Base-by-base conservation (phyloP, 305 asterid species). In the Rubia occidens region DNA sequence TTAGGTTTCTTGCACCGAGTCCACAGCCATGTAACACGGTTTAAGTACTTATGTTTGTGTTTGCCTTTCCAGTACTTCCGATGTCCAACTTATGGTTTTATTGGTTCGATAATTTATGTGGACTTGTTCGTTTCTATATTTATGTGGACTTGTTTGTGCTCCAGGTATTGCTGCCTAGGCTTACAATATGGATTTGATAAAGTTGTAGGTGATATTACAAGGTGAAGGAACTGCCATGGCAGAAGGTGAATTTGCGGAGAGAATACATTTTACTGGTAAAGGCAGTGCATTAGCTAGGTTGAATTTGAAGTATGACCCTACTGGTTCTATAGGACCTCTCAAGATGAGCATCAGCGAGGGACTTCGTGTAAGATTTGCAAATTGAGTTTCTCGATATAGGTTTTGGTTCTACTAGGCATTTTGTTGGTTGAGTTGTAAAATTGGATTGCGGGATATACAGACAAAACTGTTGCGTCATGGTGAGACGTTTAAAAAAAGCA, bases 101-200 rank as follows among this genome's bases (percentile, higher is more conserved):
- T 32, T 8, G 17, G 20, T 17, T 59, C 35, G 11, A 14, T 42
- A 51, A 60, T 55, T 49, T 56, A 69, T 35, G 7, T 47, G 37
- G 17, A 39, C 67, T 74, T 15, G 17, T 11, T 7, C 56, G 15
- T 72, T 26, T 26, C 29, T 1, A 26, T 26, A 60, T 55, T 49
- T 56, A 69, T 35, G 7, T 47, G 37, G 17, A 39, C 67, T 74
- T 15, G 17, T 11, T 7, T 62, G 15, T 72, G 69, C 49, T 64
- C 54, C 82, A 78, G 85, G 85, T 67, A 76, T 72, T 75, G 80
- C 82, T 71, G 79, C 80, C 56, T 78, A 81, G 78, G 82, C 74
- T 68, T 72, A 62, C 74, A 11, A 39, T 75, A 60, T 56, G 72
- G 76, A 53, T 69, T 73, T 64, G 72, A 58, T 44, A 37, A 70